Base-by-base conservation (phyloP, 1,284 basidiomycete genomes). In the Porogramme epimiltina region DNA sequence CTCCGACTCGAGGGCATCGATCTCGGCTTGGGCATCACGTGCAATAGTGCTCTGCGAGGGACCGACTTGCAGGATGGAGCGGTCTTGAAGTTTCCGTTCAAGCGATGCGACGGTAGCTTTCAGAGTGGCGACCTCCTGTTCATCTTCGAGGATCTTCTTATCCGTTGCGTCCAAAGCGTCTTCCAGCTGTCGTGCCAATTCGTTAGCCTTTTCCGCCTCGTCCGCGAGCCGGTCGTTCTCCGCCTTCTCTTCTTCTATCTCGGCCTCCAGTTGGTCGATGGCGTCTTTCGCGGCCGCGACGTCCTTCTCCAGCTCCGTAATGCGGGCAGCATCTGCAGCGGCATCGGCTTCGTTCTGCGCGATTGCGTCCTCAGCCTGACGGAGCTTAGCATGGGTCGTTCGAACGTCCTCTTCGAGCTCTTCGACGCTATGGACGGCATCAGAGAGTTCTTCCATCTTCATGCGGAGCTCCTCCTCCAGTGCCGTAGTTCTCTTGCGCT, bases 121-220 rank as follows among this genome's bases (percentile, higher is more conserved):
- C 45, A 90, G 70, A 0, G 79, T 69, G 16, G 74, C 69, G 39
- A 87, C 56, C 45, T 73, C 74, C 18, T 82, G 78, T 43, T 82
- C 81, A 58, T 90, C 87, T 0, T 75, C 72, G 20, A 67, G 65
- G 75, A 85, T 87, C 70, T 83, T 84, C 63, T 74, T 72, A 64
- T 89, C 85, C 0, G 82, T 82, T 8, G 82, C 86, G 46, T 86
- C 80, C 45, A 92, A 67, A 0, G 89, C 90, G 4, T 85, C 79
- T 58, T 91, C 85, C 75, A 89, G 75, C 64, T 91, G 84, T 37
- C 75, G 69, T 16, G 75, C 79, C 3, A 84, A 72, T 56, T 85
- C 81, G 6, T 73, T 68, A 2, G 78, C 76, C 31, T 79, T 74
- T 34, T 80, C 74, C 0, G 70, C 70, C 24, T 84, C 82, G 10